phyloP scores from a whole-genome alignment of 345 rosid species.

The Pistacia vera region DNA sequence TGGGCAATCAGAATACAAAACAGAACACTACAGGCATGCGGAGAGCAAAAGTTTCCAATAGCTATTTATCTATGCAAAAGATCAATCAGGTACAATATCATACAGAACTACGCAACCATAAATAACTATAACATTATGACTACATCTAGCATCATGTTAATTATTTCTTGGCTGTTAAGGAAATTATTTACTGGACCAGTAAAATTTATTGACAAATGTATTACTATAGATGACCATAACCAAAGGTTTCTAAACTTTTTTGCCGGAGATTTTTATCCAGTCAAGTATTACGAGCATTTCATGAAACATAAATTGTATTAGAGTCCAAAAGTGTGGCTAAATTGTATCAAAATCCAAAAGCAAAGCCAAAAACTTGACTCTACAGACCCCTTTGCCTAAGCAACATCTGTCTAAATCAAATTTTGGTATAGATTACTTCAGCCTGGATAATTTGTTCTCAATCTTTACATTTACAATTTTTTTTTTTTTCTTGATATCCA shows the following conservation, averaged over 20 bases:
- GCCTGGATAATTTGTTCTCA: background rate
- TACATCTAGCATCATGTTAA: background rate
- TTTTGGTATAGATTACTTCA: background rate
- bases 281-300: background rate
- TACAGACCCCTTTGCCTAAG: background rate
- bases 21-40: background rate
- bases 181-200: background rate
- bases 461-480: background rate
- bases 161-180: background rate
- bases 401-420: background rate
- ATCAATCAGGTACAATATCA: too few species aligned
- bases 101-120: background rate
- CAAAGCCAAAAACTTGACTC: background rate
- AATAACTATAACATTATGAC: background rate
- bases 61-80: background rate
- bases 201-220: background rate
- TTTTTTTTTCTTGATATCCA: too few species aligned
- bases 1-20: background rate
- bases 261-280: background rate
- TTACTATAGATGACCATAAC: background rate
- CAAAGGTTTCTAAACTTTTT: background rate
- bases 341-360: background rate
- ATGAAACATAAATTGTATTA: background rate
- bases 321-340: background rate
- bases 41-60: background rate